Base-by-base conservation (phyloP, 495 filamentous ascomycete genomes). In the Staphylotrichum longicolle region DNA sequence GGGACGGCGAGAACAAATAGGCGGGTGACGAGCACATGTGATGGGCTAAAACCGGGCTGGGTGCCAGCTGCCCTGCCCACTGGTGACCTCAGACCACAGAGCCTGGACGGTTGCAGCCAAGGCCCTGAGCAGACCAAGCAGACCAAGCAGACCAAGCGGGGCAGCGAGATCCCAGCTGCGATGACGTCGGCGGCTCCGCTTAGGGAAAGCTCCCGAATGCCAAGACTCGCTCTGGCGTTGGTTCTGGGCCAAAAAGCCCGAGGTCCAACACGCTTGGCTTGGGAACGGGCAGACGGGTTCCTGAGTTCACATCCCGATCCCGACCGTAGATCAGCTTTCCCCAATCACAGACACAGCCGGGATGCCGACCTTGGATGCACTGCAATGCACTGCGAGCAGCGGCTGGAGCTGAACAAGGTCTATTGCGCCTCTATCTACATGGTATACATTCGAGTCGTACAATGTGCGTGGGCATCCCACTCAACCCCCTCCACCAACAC, bases 131-230 rank as follows among this genome's bases (percentile, higher is more conserved):
- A 34, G 14, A 27, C 20, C 20, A 27, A 27, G 20, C 20, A 27
- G 20, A 27, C 20, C 20, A 27, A 27, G 20, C 20, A 27, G 20
- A 27, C 30, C 11, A 44, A 32, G 57, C 54, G 52, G 48, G 46
- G 44, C 47, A 39, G 30, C 14, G 32, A 30, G 10, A 12, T n/a
- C 14, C 52, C 33, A 41, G 35, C 33, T 20, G 27, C 59, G 59
- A 71, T 73, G 70, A 73, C 70, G 68, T 73, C 63, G 64, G 63
- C 60, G 67, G 67, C 61, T 66, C 66, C 64, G 52, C 62, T 20
- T 64, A 66, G 20, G 20, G 20, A 27, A 27, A 27, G 20, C 1
- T 27, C 20, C 20, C 20, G 58, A 60, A 59, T 39, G 54, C 54
- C 45, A 59, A 62, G 58, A 41, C 3, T 27, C 20, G 20, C 20